Conservation (phyloP, 495 filamentous ascomycete species). For the Pyrenopolyporus hunteri region DNA sequence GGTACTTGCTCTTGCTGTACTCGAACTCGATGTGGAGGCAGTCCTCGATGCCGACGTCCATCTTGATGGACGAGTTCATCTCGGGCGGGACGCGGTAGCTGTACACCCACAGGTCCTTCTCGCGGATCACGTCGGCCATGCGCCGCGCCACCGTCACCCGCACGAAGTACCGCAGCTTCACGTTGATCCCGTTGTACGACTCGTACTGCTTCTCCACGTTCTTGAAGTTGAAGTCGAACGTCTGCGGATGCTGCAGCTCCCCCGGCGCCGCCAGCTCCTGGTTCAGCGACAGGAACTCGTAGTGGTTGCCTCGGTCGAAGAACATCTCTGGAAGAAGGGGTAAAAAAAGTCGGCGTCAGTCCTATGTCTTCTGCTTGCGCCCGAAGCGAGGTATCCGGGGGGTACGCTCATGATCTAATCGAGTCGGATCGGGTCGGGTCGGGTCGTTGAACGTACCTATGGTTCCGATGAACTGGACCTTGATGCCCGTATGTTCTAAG, state of each 20-base stretch:
- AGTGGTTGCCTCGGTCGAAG: slow-evolving; percentile 98
- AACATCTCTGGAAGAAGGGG: slow-evolving; percentile 79
- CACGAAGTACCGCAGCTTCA: slow-evolving; percentile 97
- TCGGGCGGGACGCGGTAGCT: slow-evolving; percentile 97
- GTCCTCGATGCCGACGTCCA: slow-evolving; percentile 99
- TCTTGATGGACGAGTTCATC: slow-evolving; percentile 98
- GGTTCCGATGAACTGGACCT: slow-evolving; percentile 99
- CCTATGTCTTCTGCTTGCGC: too few species aligned
- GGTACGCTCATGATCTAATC: too few species aligned
- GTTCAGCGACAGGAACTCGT: slow-evolving; percentile 95
- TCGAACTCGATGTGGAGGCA: slow-evolving; percentile 99
- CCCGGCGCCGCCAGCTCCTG: slow-evolving; percentile 96
- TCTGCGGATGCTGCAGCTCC: slow-evolving; percentile 97
- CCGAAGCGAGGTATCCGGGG: too few species aligned
- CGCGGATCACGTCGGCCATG: slow-evolving; percentile 96
- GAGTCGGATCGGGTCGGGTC: too few species aligned
- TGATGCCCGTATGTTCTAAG: slow-evolving; percentile 97
- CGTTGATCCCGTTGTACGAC: slow-evolving; percentile 99
- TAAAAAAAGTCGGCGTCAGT: slow-evolving; percentile 5
- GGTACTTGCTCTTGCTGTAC: slow-evolving; percentile 98
- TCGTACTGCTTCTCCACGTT: slow-evolving; percentile 99
- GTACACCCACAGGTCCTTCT: slow-evolving; percentile 99
- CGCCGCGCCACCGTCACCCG: slow-evolving; percentile 94
- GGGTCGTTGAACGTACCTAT: slow-evolving; percentile 99
- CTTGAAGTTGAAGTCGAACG: slow-evolving; percentile 99